A percentile compares a stretch with the other conserved stretches of the same genome.
phyloP scores from a whole-genome alignment of 805 yeast genomes.

The Candida qinlingensis region DNA sequence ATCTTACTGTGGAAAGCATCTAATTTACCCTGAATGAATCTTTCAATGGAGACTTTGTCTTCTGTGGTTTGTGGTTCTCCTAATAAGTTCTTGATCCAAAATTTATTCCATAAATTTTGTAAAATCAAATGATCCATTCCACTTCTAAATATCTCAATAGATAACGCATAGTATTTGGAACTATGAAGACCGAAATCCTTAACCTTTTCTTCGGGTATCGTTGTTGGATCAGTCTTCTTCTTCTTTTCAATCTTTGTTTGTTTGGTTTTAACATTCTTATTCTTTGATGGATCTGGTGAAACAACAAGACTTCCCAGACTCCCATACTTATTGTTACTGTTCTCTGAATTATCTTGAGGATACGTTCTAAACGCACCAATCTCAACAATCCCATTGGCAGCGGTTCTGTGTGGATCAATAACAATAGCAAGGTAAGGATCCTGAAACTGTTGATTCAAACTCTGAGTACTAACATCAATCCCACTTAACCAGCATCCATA shows the following conservation, averaged over 20 bases:
- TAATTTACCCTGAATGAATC: conserved; percentile 8
- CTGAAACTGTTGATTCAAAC: conserved; percentile 78
- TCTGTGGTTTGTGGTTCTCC: conserved; percentile 10
- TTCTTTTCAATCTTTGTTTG: not conserved
- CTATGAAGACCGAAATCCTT: conserved; percentile 71
- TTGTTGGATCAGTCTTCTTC: conserved; percentile 1
- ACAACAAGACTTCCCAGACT: conserved; percentile 10
- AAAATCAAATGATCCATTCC: conserved; percentile 44
- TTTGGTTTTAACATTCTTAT: conserved; percentile 1
- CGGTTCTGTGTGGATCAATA: conserved; percentile 73
- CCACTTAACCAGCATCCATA: conserved; percentile 96
- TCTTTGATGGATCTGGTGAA: conserved; percentile 11
- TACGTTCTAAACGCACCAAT: conserved; percentile 87
- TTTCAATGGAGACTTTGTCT: conserved; percentile 2
- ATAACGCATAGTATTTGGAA: conserved; percentile 60
- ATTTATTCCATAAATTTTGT: conserved; percentile 37
- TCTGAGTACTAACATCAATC: conserved; percentile 87
- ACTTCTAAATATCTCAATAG: conserved; percentile 54
- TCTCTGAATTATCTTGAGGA: conserved; percentile 28
- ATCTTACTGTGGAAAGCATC: conserved; percentile 13
- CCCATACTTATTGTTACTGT: conserved; percentile 6
- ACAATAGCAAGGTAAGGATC: conserved; percentile 91
- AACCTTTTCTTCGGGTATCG: conserved; percentile 45
- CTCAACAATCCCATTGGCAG: conserved; percentile 59
- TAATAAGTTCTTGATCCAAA: conserved; percentile 39